A percentile compares a stretch with the other conserved stretches of the same genome.
phyloP scores from a whole-genome alignment of 2,329 filamentous ascomycete species.

The Clathrospora elynae region DNA sequence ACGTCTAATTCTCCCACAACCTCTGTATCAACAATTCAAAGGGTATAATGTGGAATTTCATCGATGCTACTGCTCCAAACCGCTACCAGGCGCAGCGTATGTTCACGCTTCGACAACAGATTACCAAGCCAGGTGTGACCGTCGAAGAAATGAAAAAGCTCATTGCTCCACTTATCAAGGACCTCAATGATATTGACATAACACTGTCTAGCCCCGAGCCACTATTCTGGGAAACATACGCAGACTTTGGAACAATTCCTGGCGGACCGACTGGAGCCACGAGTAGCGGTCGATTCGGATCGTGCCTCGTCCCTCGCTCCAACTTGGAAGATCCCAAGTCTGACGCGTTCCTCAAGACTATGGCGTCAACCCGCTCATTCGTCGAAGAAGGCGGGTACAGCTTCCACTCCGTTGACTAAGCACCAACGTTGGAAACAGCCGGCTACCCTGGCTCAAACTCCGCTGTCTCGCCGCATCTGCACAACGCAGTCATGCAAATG shows the following conservation, averaged over 20 bases:
- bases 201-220: slow-evolving; percentile 22
- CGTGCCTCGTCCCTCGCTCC: slow-evolving; percentile 41
- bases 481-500: slow-evolving; percentile 33
- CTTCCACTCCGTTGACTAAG: slow-evolving; percentile 37
- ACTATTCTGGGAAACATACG: slow-evolving; percentile 25
- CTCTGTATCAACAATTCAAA: slow-evolving; percentile 29
- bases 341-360: slow-evolving; percentile 20
- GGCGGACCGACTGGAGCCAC: slow-evolving; percentile 27
- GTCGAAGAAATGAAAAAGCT: slow-evolving; percentile 23
- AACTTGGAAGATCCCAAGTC: slow-evolving; percentile 31
- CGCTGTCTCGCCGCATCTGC: slow-evolving; percentile 30
- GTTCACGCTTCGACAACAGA: slow-evolving; percentile 23
- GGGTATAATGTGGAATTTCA: slow-evolving; percentile 33
- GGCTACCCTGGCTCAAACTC: slow-evolving; percentile 31
- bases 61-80: slow-evolving; percentile 18
- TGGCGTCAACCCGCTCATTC: slow-evolving; percentile 28
- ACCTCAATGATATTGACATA: slow-evolving; percentile 26
- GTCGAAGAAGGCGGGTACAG: slow-evolving; percentile 37
- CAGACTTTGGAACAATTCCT: slow-evolving; percentile 22
- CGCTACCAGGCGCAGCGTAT: slow-evolving; percentile 9
- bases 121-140: slow-evolving; percentile 27
- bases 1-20: slow-evolving; percentile 31
- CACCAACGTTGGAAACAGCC: slow-evolving; percentile 28
- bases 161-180: slow-evolving; percentile 27
- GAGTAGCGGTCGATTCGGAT: slow-evolving; percentile 28